Base-by-base conservation (phyloP, 2,329 filamentous ascomycete genomes). In the Penicillium sp. region DNA sequence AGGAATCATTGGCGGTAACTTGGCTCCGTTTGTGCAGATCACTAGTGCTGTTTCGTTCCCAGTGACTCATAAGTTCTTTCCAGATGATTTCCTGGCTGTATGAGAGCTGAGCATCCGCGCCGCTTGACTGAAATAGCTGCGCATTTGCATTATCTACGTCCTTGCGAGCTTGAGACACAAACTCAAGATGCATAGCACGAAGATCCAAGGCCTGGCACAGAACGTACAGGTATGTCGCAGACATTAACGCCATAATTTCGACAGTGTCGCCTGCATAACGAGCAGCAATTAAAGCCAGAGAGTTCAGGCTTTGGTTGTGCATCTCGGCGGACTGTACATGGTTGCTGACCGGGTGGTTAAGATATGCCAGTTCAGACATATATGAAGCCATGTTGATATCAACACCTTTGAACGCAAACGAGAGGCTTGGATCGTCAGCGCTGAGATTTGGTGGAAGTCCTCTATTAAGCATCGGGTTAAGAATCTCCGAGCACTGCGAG, bases 251-350 rank as follows among this genome's bases (percentile, higher is more conserved):
- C 1, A 87, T 67, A 0, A 86, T 59, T 36, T 87, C 83, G 1
- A 80, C 75, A 1, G 84, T 81, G 54, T 80, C 76, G 56, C 80
- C 71, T 0, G 82, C 84, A 51, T 83, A 82, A 3, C 85, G 77
- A 1, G 80, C 80, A 0, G 81, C 79, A 4, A 87, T 73, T 0
- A 88, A 72, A 0, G 86, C 86, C 22, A 89, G 76, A 0, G 83
- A 87, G 65, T 89, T 89, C 56, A 89, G 73, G 0, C 79, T 75
- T 66, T 89, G 86, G 62, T 88, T 88, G 37, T 81, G 75, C 82
- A 87, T 86, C 67, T 89, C 87, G 1, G 86, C 85, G 0, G 79
- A 78, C 67, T 86, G 84, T 0, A 88, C 83, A 62, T 88, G 84
- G 2, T 75, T 76, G 40, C 79, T 81, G 11, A 88, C 80, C 0